Conservation (phyloP, 2,329 filamentous ascomycete genomes). For the Aspergillus calidoustus region DNA sequence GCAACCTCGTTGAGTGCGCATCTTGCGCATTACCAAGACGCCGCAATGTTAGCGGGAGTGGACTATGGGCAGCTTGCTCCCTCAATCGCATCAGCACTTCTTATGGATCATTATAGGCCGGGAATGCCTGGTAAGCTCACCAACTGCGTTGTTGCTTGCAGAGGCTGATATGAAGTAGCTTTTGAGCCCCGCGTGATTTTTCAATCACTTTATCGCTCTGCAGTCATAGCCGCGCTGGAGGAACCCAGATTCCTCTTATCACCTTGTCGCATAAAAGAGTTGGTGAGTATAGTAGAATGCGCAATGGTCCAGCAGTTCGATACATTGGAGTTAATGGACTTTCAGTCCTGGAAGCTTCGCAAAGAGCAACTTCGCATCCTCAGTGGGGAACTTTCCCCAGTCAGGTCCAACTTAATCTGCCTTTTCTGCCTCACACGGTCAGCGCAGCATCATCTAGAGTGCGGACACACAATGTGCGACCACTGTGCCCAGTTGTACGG, state of each 20-base stretch:
- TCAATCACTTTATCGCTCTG: constrained; percentile 1
- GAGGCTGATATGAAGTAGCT: constrained; percentile 5
- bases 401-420: constrained; percentile 11
- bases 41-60: not conserved
- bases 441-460: constrained; percentile 10
- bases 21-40: not conserved
- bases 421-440: constrained; percentile 11
- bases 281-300: constrained; percentile 3
- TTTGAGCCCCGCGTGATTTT: constrained; percentile 10
- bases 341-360: constrained; percentile 6
- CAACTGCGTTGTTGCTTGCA: not conserved
- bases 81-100: constrained; percentile 8
- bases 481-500: constrained; percentile 7
- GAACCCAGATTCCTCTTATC: not conserved
- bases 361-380: constrained; percentile 1
- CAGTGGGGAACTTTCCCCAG: not conserved
- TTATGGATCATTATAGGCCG: constrained; percentile 14
- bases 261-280: not conserved
- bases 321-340: not conserved
- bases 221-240: constrained; percentile 4
- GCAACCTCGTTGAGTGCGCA: not conserved
- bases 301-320: constrained; percentile 9
- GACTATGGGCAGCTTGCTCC: constrained; percentile 7
- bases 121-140: constrained; percentile 16
- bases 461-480: constrained; percentile 12